Percentiles rank a stretch among this genome's conserved stretches.
These are phyloP conservation scores for Termitomyces sp. DNA, from an alignment of 768 basidiomycete species.

Conservation along the genomic window DNA sequence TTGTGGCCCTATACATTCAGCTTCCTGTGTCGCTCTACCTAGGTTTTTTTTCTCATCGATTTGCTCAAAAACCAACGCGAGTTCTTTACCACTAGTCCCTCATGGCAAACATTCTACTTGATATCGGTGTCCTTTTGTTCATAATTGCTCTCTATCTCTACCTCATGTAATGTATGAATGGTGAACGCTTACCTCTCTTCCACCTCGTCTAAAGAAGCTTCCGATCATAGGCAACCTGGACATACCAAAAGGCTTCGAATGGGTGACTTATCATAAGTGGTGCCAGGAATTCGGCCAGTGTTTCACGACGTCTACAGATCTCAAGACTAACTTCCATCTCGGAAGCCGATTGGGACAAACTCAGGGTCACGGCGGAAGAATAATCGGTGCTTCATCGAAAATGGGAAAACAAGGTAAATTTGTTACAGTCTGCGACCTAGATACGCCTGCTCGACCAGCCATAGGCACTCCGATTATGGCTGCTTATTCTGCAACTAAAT, in stretches of 20 bases:
- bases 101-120: background rate
- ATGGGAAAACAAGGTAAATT: background rate
- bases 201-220: background rate
- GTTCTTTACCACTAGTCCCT: background rate
- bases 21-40: no score
- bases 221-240: slow-evolving; percentile 2
- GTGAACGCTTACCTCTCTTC: background rate
- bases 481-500: slow-evolving; percentile 35
- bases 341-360: no score
- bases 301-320: background rate
- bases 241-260: background rate
- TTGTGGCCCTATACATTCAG: no score
- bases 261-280: slow-evolving; percentile 3
- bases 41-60: no score
- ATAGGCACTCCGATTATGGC: slow-evolving; percentile 4
- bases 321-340: background rate
- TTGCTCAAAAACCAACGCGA: background rate
- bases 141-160: background rate
- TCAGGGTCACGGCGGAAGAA: no score
- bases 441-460: background rate
- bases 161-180: background rate
- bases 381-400: no score
- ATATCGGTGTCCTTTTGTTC: background rate
- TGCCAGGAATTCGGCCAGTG: background rate
- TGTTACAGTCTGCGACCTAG: background rate